Percentiles rank a stretch among this genome's conserved stretches.
These are phyloP conservation scores for Picea sitchensis DNA, from an alignment of 75 land plant species.

Conservation along the genomic window DNA sequence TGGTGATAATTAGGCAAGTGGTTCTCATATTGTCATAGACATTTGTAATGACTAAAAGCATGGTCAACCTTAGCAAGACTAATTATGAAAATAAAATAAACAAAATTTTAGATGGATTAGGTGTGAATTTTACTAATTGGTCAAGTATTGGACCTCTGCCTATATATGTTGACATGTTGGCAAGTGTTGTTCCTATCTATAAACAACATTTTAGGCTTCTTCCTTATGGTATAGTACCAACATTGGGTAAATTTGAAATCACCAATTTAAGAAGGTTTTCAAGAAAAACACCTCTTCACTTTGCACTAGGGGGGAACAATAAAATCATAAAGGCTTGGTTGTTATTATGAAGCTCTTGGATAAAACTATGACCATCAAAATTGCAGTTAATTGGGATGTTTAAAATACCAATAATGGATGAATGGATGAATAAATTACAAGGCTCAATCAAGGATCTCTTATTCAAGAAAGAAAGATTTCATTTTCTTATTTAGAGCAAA, in stretches of 20 bases:
- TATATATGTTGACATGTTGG: constrained; percentile 89
- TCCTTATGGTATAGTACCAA: constrained; percentile 71
- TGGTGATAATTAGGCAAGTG: too few species aligned
- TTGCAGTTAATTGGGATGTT: constrained; percentile 87
- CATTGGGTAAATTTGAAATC: constrained; percentile 48
- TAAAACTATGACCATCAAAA: too few species aligned
- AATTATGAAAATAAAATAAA: constrained; percentile 64
- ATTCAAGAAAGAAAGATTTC: constrained; percentile 90
- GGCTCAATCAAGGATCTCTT: constrained; percentile 77
- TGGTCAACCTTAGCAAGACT: too few species aligned
- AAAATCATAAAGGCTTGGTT: constrained; percentile 81
- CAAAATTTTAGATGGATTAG: constrained; percentile 69
- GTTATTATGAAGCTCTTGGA: too few species aligned
- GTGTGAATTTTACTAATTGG: constrained; percentile 89
- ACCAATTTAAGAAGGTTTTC: constrained; percentile 73
- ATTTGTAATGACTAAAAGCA: too few species aligned
- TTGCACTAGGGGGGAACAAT: constrained; percentile 91
- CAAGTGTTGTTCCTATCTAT: constrained; percentile 55
- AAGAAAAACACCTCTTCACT: constrained; percentile 82
- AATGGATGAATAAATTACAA: constrained; percentile 92
- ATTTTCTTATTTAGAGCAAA: constrained; percentile 87
- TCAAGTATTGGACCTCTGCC: constrained; percentile 77
- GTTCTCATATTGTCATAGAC: too few species aligned
- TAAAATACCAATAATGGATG: constrained; percentile 83
- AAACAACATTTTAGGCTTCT: constrained; percentile 84